Base-by-base conservation (phyloP, 441 rosid species). In the Euphorbia corollata region DNA sequence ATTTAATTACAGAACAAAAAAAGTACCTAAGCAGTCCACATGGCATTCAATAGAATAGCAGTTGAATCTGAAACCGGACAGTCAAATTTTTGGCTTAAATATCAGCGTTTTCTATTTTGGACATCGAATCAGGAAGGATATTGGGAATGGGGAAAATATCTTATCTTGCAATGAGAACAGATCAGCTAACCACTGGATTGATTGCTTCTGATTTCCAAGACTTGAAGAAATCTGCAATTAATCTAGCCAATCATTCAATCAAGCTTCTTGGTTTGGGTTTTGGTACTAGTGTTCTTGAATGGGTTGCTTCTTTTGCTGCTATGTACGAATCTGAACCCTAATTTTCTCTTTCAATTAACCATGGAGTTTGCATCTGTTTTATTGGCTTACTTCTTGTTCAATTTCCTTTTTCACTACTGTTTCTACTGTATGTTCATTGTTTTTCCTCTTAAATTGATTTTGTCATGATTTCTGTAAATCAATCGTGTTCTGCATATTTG, bases 291-390 rank as follows among this genome's bases (percentile, higher is more conserved):
- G 82, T 90, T 65, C 85, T 90, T 72, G 73, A 82, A 84, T 85
- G 94, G 87, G 27, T 85, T 30, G 84, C 95, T 59, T 83, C 88
- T 47, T 77, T 82, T 71, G 77, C 97, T 57, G 97, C 95, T 3
- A 85, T 90, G 97, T 88, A 69, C 71, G 80, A 45, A 0, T 66
- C 19, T 18, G 3, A 23, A 8, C 12, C 24, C 19, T 20, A 18
- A 15, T 10, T 45, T 45, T 23, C 15, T 41, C 19, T 7, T 12
- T 27, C 20, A 0, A 38, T 53, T 5, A 38, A 10, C 6, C 16
- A 36, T 43, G 61, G 50, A 5, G 11, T 65, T 48, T 19, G 13
- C 18, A 18, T 64, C 45, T 4, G 59, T 34, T 66, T 7, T 63
- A 16, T 27, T 47, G n/a, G 56, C 56, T 23, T 66, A 38, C 16